phyloP scores from a whole-genome alignment of 805 yeast genomes.

The Candida ascalaphidarum region DNA sequence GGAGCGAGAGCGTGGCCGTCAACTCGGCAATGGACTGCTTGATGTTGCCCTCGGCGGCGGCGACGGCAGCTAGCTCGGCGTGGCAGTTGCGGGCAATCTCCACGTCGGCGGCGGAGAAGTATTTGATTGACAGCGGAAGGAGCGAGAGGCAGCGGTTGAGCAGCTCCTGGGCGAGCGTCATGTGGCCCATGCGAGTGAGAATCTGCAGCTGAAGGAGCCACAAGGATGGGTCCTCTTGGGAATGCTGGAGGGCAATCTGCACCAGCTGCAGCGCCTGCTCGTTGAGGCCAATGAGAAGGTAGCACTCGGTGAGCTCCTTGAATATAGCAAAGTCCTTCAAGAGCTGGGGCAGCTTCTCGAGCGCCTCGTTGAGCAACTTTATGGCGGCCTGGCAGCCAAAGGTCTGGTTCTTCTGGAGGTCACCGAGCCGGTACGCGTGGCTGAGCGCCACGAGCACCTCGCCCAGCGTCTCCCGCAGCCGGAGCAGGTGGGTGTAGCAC shows the following conservation, averaged over 20 bases:
- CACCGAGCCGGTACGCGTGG: slow-evolving; percentile 31
- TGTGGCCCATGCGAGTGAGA: slow-evolving; percentile 33
- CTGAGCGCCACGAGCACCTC: slow-evolving; percentile 36
- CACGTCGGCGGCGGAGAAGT: slow-evolving; percentile 24
- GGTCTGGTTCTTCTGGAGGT: slow-evolving; percentile 26
- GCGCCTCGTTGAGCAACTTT: slow-evolving; percentile 29
- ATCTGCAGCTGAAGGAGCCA: slow-evolving; percentile 45
- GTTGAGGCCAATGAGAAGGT: slow-evolving; percentile 34
- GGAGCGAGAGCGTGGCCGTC: slow-evolving; percentile 40
- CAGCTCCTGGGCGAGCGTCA: slow-evolving; percentile 38
- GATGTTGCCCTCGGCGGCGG: slow-evolving; percentile 41
- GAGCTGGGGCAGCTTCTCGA: slow-evolving; percentile 29
- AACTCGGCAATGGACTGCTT: slow-evolving; percentile 44
- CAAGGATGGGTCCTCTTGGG: slow-evolving; percentile 34
- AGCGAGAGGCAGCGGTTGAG: slow-evolving; percentile 36
- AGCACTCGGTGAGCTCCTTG: slow-evolving; percentile 46
- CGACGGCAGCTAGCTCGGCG: slow-evolving; percentile 49
- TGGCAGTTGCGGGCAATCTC: slow-evolving; percentile 44
- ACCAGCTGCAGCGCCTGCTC: slow-evolving; percentile 46
- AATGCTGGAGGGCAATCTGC: slow-evolving; percentile 30
- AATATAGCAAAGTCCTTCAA: slow-evolving; percentile 31
- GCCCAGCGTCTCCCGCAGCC: too few species aligned
- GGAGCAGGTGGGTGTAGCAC: too few species aligned
- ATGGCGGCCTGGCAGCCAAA: slow-evolving; percentile 32
- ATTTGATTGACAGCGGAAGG: slow-evolving; percentile 23